Base-by-base conservation (phyloP, 495 filamentous ascomycete species). In the Cercophora scortea region DNA sequence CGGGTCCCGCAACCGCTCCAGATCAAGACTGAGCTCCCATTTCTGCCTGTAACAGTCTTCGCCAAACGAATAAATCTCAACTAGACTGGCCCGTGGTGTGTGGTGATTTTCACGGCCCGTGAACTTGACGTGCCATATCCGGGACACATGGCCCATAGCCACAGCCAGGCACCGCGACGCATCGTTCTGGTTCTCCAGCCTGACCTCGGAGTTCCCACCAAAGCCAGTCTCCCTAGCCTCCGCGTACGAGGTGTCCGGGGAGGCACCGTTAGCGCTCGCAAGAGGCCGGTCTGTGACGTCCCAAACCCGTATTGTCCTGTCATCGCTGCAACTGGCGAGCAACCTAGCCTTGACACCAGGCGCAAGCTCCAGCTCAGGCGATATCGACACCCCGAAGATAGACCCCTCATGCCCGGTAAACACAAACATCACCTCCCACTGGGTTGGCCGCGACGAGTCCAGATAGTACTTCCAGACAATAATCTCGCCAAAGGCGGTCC, bases 341-440 rank as follows among this genome's bases (percentile, higher is more conserved):
- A 95, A 55, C 42, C 88, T 75, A 16, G 69, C 67, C 16, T 65
- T 62, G 8, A 59, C 54, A 9, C 63, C 69, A 5, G 59, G 63
- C 6, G 68, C 50, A 10, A 61, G 55, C 9, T 59, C 50, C 5
- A 91, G 71, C 36, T 72, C 64, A 0, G 79, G 74, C 0, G 89
- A 96, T 19, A 96, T 86, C 8, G 78, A 74, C 10, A 97, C 84
- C 7, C 87, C 90, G 57, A 96, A 97, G 6, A 97, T 83, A 0
- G 93, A 96, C 0, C 93, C 93, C 55, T 97, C 90, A 58, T 99
- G 93, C 0, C 90, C 94, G 6, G 81, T 81, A 55, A 97, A 88
- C 25, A 86, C 82, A 50, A 80, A 80, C 42, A 93, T 81, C 15
- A 88, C 74, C 6, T 74, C 64, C 32, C 51, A 51, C 15, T 55